Conservation (phyloP, 1,139 yeast genomes). For the Hyphopichia burtonii region DNA sequence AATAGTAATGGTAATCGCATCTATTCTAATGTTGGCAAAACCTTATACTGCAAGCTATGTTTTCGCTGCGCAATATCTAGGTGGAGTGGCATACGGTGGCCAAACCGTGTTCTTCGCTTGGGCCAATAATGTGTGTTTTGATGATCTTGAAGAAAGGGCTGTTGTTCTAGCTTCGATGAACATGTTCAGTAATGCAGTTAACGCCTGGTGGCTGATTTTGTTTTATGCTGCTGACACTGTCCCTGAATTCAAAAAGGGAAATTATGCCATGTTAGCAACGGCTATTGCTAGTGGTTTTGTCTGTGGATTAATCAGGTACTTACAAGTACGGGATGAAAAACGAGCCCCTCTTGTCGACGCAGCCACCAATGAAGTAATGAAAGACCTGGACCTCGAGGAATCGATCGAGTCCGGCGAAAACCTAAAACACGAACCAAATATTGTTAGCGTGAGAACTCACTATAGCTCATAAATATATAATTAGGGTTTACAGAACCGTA, state of each 20-base stretch:
- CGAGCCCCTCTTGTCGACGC: slow-evolving; percentile 6
- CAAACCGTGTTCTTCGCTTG: slow-evolving; percentile 60
- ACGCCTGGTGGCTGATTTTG: slow-evolving; percentile 62
- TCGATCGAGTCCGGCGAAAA: neutral
- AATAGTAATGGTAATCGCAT: slow-evolving; percentile 35
- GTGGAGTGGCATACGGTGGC: slow-evolving; percentile 55
- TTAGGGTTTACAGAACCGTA: too few relatives aligned
- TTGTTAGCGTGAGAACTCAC: too few relatives aligned
- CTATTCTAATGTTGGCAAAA: slow-evolving; percentile 36
- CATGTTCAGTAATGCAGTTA: slow-evolving; percentile 60
- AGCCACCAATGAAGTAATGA: slow-evolving; percentile 4
- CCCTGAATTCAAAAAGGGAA: slow-evolving; percentile 51
- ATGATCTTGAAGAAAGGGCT: slow-evolving; percentile 57
- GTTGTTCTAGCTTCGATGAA: slow-evolving; percentile 61
- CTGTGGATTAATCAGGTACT: slow-evolving; percentile 26
- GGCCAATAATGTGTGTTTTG: slow-evolving; percentile 56
- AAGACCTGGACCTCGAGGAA: slow-evolving; percentile 2
- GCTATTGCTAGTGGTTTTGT: slow-evolving; percentile 31
- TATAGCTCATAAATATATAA: too few relatives aligned
- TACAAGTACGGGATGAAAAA: slow-evolving; percentile 36
- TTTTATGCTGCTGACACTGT: slow-evolving; percentile 51
- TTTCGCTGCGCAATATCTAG: slow-evolving; percentile 54
- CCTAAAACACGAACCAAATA: neutral
- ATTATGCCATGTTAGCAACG: slow-evolving; percentile 58
- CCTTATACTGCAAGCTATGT: slow-evolving; percentile 38